Evolutionary conservation across 1,139 yeast genomes (phyloP).

Genomic region (Hansenula anomala): DNA sequence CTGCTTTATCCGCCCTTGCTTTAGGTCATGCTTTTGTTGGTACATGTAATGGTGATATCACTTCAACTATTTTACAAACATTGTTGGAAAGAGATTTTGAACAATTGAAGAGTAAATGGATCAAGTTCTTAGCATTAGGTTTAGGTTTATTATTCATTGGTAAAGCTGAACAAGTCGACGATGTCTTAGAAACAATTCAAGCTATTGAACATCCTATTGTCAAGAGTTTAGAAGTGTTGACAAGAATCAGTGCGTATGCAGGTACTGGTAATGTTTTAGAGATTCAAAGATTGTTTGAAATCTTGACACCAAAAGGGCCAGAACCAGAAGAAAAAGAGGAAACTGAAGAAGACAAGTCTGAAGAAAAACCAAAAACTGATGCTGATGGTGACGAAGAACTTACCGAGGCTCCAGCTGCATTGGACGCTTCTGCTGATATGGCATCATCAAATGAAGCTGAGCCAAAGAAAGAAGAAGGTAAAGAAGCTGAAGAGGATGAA

Average conservation of each 20-base stretch:
- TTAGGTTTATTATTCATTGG: constrained; percentile 91
- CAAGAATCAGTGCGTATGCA: constrained; percentile 91
- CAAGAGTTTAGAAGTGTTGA: constrained; percentile 82
- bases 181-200: constrained; percentile 87
- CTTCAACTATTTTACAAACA: constrained; percentile 86
- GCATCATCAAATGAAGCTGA: constrained; percentile 20
- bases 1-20: constrained; percentile 85
- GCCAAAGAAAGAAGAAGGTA: constrained; percentile 24
- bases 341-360: constrained; percentile 36
- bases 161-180: constrained; percentile 92
- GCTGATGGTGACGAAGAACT: constrained; percentile 18
- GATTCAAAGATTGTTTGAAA: constrained; percentile 85
- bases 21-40: constrained; percentile 95
- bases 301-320: constrained; percentile 64
- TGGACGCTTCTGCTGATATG: constrained; percentile 21
- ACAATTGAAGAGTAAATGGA: constrained; percentile 82
- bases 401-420: constrained; percentile 13
- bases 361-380: constrained; percentile 21
- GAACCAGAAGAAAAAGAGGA: constrained; percentile 38
- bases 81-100: constrained; percentile 76
- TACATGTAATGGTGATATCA: constrained; percentile 90
- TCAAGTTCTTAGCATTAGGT: constrained; percentile 87
- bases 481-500: constrained; percentile 28
- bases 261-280: constrained; percentile 98
- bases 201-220: constrained; percentile 96